phyloP scores from a whole-genome alignment of 768 basidiomycete genomes.

The Lactarius evosmus region DNA sequence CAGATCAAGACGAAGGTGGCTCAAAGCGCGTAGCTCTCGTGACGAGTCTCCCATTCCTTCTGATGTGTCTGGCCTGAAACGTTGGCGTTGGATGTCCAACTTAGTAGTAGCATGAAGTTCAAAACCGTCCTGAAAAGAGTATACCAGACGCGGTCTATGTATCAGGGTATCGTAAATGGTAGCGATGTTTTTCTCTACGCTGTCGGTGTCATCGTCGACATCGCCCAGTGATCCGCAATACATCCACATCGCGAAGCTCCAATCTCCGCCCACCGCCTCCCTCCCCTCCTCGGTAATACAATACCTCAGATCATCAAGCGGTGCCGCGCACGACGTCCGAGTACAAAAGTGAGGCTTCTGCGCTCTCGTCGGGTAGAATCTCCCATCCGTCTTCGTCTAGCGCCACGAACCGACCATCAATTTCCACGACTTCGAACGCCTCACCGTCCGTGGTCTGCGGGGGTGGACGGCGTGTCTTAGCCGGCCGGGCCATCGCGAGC shows the following conservation, averaged over 20 bases:
- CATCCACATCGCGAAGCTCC: no score
- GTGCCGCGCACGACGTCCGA: conserved; percentile 21
- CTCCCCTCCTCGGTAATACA: not conserved
- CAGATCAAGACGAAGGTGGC: conserved; percentile 79
- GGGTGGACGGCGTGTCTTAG: conserved; percentile 1
- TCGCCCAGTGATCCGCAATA: conserved; percentile 16
- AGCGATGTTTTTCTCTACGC: conserved; percentile 19
- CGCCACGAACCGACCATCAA: conserved; percentile 20
- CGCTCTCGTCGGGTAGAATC: conserved; percentile 18
- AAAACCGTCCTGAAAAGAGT: not conserved
- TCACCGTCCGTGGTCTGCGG: conserved; percentile 18
- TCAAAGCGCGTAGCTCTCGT: not conserved
- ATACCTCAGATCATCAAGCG: not conserved
- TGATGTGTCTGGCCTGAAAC: not conserved
- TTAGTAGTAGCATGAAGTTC: not conserved
- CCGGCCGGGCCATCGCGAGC: conserved; percentile 21
- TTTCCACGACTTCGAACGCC: conserved; percentile 19
- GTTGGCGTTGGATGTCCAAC: not conserved
- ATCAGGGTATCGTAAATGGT: conserved; percentile 23
- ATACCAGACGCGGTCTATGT: conserved; percentile 18
- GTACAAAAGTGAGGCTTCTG: conserved; percentile 8
- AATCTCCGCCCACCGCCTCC: not conserved
- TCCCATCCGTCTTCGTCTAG: conserved; percentile 25
- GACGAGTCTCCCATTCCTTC: not conserved
- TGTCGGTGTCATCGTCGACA: conserved; percentile 18